These are phyloP conservation scores for Flaveria brownii DNA, from an alignment of 129 eudicot genomes.

Conservation along the genomic window DNA sequence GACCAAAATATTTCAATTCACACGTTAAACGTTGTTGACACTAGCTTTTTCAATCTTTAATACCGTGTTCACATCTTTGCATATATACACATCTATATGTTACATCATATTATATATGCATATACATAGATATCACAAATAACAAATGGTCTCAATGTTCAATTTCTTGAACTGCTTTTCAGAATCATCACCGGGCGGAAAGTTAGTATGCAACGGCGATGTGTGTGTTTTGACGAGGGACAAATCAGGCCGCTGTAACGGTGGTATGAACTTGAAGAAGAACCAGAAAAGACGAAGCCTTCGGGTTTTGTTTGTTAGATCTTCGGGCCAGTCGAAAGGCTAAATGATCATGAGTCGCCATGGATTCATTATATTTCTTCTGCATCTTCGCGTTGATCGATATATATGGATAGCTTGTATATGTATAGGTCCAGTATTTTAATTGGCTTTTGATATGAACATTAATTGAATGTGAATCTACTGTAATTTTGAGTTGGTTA, in stretches of 20 bases:
- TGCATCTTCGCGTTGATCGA: background rate
- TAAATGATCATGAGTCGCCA: background rate
- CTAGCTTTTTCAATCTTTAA: background rate
- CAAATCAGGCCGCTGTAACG: conserved; percentile 16
- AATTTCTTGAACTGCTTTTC: conserved; percentile 33
- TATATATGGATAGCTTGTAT: background rate
- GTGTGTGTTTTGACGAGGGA: conserved; percentile 36
- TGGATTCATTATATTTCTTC: background rate
- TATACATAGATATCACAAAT: background rate
- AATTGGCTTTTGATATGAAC: background rate
- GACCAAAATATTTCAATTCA: conserved; percentile 21
- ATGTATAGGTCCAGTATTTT: background rate
- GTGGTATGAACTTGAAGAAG: conserved; percentile 19
- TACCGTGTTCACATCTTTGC: conserved; percentile 12
- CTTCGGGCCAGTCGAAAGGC: conserved; percentile 13
- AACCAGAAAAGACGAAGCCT: conserved; percentile 22
- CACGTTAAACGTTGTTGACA: background rate
- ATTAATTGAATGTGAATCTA: background rate
- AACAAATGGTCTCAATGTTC: conserved; percentile 30
- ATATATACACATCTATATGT: background rate
- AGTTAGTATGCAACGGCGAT: conserved; percentile 37
- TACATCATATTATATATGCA: background rate
- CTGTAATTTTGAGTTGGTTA: background rate
- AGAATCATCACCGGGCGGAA: conserved; percentile 27
- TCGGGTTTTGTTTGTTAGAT: conserved; percentile 30